Base-by-base conservation (phyloP, 2,329 filamentous ascomycete genomes). In the Claviceps sp. region DNA sequence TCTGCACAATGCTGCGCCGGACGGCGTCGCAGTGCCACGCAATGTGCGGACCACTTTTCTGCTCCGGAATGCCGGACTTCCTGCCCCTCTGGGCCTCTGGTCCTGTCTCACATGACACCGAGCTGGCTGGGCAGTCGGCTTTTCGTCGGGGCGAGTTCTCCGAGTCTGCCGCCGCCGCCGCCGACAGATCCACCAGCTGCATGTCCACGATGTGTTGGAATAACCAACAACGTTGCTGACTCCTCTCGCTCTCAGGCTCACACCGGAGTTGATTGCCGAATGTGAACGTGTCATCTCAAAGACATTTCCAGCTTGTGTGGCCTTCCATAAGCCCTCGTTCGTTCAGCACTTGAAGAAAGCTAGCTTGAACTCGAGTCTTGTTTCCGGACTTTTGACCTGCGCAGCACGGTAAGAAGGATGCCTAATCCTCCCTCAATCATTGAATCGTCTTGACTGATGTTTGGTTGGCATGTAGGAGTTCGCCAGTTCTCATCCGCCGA, bases 261-360 rank as follows among this genome's bases (percentile, higher is more conserved):
- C 76, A 8, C 77, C 78, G 50, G 78, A 81, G 62, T 68, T 80
- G 55, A 69, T 80, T 55, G 67, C 72, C 57, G 78, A 81, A 66
- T 80, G 77, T 63, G 78, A 81, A 65, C 73, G 77, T 53, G 76
- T 81, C 61, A 75, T 81, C 59, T 74, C 73, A 59, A 81, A 79
- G 69, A 79, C 77, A 14, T 73, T 81, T 58, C 78, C 78, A 41
- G 76, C 78, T 56, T 81, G 77, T 61, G 76, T 81, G 43, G 78
- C 77, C 60, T 81, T 81, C 62, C 78, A 81, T 68, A 81, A 80
- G 67, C 77, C 78, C 7, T 77, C 77, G 2, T 81, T 81, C 64
- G 63, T 81, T 38, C 76, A 79, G 64, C 78, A 80, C 61, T 70
- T 81, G 49, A 81, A 80, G 68, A 77, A 70, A 58, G 72, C 69